A percentile compares a stretch with the other conserved stretches of the same genome.
phyloP scores from a whole-genome alignment of 805 yeast species.

The Cyberlindnera subsufficiens region DNA sequence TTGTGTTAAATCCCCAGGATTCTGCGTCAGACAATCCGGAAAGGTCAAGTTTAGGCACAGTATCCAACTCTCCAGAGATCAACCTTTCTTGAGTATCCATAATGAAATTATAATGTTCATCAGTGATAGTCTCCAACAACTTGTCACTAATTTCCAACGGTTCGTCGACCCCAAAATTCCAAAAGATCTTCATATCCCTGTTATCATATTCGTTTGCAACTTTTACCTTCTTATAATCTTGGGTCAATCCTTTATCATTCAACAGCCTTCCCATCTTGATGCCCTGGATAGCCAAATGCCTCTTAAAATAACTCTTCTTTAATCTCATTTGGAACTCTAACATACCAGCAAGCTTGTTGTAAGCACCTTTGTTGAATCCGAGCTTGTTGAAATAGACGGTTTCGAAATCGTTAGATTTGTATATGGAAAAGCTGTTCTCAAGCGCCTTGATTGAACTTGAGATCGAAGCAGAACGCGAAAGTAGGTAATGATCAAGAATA shows the following conservation, averaged over 20 bases:
- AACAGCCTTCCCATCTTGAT: conserved; percentile 22
- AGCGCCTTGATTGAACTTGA: conserved; percentile 36
- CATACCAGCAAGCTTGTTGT: conserved; percentile 63
- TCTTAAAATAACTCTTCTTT: conserved; percentile 34
- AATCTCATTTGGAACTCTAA: conserved; percentile 52
- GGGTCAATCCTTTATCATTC: conserved; percentile 22
- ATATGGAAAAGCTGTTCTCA: conserved; percentile 40
- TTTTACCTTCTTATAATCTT: conserved; percentile 26
- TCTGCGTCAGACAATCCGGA: conserved; percentile 12
- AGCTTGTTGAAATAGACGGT: conserved; percentile 40
- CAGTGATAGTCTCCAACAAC: conserved; percentile 10
- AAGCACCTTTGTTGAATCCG: conserved; percentile 55
- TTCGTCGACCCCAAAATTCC: conserved; percentile 42
- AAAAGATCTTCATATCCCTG: conserved; percentile 50
- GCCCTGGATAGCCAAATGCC: conserved; percentile 24
- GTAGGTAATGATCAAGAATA: conserved; percentile 49
- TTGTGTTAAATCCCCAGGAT: conserved; percentile 18
- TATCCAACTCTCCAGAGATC: conserved; percentile 5
- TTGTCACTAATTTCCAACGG: conserved; percentile 10
- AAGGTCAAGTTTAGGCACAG: conserved; percentile 5
- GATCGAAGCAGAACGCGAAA: conserved; percentile 41
- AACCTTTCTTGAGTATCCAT: conserved; percentile 11
- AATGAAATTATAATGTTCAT: conserved; percentile 9
- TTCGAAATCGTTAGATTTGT: conserved; percentile 48
- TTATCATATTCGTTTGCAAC: conserved; percentile 37